Percentiles rank a stretch among this genome's conserved stretches.
phyloP scores from a whole-genome alignment of 129 eudicot genomes.

The Chrysanthemum seticuspe region DNA sequence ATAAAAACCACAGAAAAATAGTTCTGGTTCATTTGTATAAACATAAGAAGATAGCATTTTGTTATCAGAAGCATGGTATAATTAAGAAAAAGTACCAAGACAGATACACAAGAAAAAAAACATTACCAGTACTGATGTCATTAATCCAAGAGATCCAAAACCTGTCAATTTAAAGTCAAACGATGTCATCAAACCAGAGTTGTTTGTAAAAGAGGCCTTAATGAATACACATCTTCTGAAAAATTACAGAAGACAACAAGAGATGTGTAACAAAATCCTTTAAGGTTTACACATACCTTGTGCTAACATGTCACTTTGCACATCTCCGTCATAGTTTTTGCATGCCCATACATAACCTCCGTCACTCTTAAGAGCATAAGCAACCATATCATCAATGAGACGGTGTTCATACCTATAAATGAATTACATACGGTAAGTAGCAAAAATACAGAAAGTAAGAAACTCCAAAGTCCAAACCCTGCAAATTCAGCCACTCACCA shows the following conservation, averaged over 20 bases:
- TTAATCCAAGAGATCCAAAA: conserved; percentile 95
- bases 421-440: not conserved
- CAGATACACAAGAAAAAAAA: not conserved
- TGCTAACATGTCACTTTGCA: conserved; percentile 95
- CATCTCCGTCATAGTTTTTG: conserved; percentile 99
- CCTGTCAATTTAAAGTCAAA: conserved; percentile 43
- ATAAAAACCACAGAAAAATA: not conserved
- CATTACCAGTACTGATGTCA: conserved; percentile 94
- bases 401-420: conserved; percentile 93
- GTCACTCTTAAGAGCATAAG: conserved; percentile 95
- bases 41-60: not conserved
- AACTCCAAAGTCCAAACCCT: not conserved
- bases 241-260: not conserved
- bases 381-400: conserved; percentile 98
- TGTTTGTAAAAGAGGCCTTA: not conserved
- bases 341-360: conserved; percentile 99
- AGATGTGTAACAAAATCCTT: not conserved
- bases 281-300: conserved; percentile 53
- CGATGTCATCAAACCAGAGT: not conserved
- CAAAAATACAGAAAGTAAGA: not conserved
- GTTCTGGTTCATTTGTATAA: not conserved
- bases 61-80: conserved; percentile 1
- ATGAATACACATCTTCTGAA: not conserved
- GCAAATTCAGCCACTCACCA: conserved; percentile 59
- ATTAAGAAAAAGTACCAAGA: not conserved